phyloP scores from a whole-genome alignment of 345 rosid species.

The Rhodamnia argentea region DNA sequence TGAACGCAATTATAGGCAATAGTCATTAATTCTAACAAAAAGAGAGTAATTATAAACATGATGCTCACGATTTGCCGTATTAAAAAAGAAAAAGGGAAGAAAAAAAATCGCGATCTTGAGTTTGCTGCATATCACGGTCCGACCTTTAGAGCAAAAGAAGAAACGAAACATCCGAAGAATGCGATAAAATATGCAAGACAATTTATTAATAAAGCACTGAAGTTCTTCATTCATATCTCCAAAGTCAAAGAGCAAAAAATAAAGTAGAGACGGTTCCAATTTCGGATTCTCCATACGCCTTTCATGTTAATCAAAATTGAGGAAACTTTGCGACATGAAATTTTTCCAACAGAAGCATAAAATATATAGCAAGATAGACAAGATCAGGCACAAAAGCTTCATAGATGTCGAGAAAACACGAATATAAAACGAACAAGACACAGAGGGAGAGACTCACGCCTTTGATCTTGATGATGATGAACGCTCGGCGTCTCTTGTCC shows the following conservation, averaged over 20 bases:
- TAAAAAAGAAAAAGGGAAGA: constrained; percentile 2
- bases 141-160: not conserved
- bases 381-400: not conserved
- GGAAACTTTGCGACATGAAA: not conserved
- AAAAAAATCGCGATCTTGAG: not conserved
- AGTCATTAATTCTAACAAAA: not conserved
- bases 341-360: not conserved
- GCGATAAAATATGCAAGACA: not conserved
- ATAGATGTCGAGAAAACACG: not conserved
- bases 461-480: constrained; percentile 28
- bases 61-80: not conserved
- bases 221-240: not conserved
- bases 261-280: not conserved
- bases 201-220: not conserved
- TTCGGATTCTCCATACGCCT: not conserved
- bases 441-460: constrained; percentile 26
- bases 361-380: not conserved
- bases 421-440: not conserved
- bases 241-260: not conserved
- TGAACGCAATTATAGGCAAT: not conserved
- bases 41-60: not conserved
- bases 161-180: not conserved
- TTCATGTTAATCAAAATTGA: not conserved
- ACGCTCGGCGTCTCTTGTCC: constrained; percentile 34
- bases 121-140: not conserved